Base-by-base conservation (phyloP, 23 red algal species). In the Pyropia haitanensis region DNA sequence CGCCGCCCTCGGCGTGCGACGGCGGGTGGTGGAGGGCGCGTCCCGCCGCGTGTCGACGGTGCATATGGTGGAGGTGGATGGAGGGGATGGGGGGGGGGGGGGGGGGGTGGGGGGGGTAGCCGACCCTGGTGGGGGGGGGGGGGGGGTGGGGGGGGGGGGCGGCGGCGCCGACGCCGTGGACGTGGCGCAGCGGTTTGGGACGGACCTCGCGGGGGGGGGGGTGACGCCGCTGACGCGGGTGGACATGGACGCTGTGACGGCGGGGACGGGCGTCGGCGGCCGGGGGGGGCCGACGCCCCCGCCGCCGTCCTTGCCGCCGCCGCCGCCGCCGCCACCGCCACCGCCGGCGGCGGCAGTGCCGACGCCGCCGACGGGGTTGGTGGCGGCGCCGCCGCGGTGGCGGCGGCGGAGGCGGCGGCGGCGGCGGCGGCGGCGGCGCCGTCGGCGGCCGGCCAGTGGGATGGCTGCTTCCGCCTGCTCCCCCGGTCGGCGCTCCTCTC, bases 201-300 rank as follows among this genome's bases (percentile, higher is more conserved):
- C 70, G 1, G 50, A 60, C 16, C 53, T 27, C 15, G 39, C 28
- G 10, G 44, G n/a, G 28, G 50, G 18, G 27, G 72, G 19, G 49
- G 77, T 67, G 4, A 51, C 17, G 18, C 60, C 69, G 70, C 51
- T 86, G 14, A 75, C 73, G 15, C 44, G 14, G 22, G 46, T 86
- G 5, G 61, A 86, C 70, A 86, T 86, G 80, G 56, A 64, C 9
- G 68, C 54, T 14, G 80, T 86, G 9, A 68, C 80, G 13, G 23
- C 27, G 23, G 80, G 39, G 27, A 76, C 61, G 20, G 80, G 70
- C 23, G 61, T 46, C 13, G 39, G 39, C 39, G 39, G 39, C 5
- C 39, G 39, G 7, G 39, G 39, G 39, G 39, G 0, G 10, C 7
- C 10, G 39, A 46, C 39, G 5, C 4, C 1, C 4, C 39, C 39